Evolutionary conservation across 2,329 filamentous ascomycete genomes (phyloP).

Genomic region (Chaetomium olivaceum): DNA sequence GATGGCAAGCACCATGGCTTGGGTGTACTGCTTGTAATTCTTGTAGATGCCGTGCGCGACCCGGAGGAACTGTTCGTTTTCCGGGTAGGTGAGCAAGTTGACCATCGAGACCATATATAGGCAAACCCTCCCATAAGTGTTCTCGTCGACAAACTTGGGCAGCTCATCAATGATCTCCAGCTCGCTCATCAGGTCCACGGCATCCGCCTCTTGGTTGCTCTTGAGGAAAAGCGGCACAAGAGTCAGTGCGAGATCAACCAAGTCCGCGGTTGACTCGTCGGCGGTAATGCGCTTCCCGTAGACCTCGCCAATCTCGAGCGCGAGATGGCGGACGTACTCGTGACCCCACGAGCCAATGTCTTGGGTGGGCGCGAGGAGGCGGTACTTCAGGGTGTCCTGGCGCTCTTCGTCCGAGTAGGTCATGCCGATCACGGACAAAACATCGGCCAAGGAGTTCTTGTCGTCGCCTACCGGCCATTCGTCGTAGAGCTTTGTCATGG

Average conservation of each 20-base stretch:
- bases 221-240: slow-evolving; percentile 93
- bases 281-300: slow-evolving; percentile 84
- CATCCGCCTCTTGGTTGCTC: slow-evolving; percentile 97
- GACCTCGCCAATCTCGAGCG: slow-evolving; percentile 92
- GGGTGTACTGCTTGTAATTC: slow-evolving; percentile 86
- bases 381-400: slow-evolving; percentile 94
- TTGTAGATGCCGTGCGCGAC: slow-evolving; percentile 94
- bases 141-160: slow-evolving; percentile 83
- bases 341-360: slow-evolving; percentile 98
- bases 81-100: slow-evolving; percentile 92
- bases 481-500: slow-evolving; percentile 83
- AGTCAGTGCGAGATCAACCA: slow-evolving; percentile 78
- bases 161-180: slow-evolving; percentile 95
- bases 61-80: slow-evolving; percentile 92
- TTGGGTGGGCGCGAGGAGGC: slow-evolving; percentile 82
- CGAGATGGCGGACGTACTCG: slow-evolving; percentile 94
- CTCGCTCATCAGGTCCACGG: slow-evolving; percentile 95
- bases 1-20: slow-evolving; percentile 93
- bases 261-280: slow-evolving; percentile 79
- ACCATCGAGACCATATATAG: slow-evolving; percentile 99
- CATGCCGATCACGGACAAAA: slow-evolving; percentile 97
- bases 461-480: slow-evolving; percentile 81
- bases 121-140: slow-evolving; percentile 91
- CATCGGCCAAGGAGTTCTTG: slow-evolving; percentile 89
- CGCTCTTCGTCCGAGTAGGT: slow-evolving; percentile 96